Base-by-base conservation (phyloP, 2,329 filamentous ascomycete species). In the Colletotrichum horii region DNA sequence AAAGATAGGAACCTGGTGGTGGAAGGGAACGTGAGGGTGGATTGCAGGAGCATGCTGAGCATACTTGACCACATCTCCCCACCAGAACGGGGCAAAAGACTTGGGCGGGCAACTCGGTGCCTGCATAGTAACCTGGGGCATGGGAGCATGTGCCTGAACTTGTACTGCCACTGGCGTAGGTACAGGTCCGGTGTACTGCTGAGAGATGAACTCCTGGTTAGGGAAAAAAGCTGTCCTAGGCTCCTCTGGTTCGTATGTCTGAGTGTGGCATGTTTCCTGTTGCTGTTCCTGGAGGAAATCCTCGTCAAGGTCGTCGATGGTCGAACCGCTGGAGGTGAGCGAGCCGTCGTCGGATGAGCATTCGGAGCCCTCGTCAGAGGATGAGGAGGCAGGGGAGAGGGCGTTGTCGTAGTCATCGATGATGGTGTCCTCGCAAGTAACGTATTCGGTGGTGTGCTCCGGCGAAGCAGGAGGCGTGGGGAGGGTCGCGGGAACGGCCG, bases 311-410 rank as follows among this genome's bases (percentile, higher is more conserved):
- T 91, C 89, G 69, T 89, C 88, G 67, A 90, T 85, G 68, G 87
- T 89, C 15, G 89, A 89, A 36, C 84, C 87, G 78, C 86, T 89
- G n/a, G 90, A 91, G 24, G 87, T 87, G 28, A 91, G 85, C 26
- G 90, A 91, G 32, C 89, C 90, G 78, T 90, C 88, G 78, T 91
- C 89, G 9, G 90, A 91, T 32, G 85, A 86, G 78, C 84, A 87
- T 62, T 82, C 84, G 24, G 86, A 88, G 65, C 83, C 85, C 19
- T 82, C 73, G 36, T 79, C 78, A 0, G 77, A 78, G 19, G 78
- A 84, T 28, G 87, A 89, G 4, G 87, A 86, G 22, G 86, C 83
- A n/a, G 89, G 88, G 3, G 90, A 91, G 61, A 88, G 84, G 32
- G 89, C 85, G 28, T 82, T 82, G 79, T 86, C 85, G 77, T 87